Evolutionary conservation across 768 basidiomycete genomes (phyloP).

Genomic region (Lentinus brumalis): DNA sequence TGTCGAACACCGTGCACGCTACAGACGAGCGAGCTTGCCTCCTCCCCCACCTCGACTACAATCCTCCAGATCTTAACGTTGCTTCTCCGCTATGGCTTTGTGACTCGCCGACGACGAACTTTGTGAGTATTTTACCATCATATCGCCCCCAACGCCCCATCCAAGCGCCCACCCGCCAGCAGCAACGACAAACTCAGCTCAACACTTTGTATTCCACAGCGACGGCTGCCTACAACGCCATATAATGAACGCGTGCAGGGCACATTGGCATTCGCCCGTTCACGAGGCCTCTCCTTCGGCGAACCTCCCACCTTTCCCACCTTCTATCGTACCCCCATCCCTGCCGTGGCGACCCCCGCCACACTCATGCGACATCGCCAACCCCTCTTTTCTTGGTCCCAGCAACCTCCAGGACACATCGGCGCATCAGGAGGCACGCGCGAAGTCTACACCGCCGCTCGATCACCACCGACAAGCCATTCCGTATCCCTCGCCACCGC

Average conservation of each 20-base stretch:
- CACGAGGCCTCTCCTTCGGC: constrained; percentile 14
- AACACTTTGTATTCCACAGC: constrained; percentile 4
- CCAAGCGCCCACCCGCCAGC: background rate
- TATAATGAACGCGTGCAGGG: constrained; percentile 26
- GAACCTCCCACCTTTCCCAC: constrained; percentile 1
- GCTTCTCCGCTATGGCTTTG: constrained; percentile 20
- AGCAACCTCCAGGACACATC: background rate
- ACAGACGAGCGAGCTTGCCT: constrained; percentile 5
- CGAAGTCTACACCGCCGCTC: constrained; percentile 16
- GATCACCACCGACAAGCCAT: background rate
- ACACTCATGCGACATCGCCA: constrained; percentile 8
- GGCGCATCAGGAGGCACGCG: constrained; percentile 3
- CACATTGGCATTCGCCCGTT: constrained; percentile 5
- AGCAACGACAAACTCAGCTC: constrained; percentile 18
- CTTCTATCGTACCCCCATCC: constrained; percentile 4
- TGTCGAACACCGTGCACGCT: background rate
- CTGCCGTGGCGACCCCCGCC: constrained; percentile 15
- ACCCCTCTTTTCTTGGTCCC: background rate
- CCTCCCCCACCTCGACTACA: background rate
- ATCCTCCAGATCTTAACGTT: constrained; percentile 4
- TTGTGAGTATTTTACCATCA: constrained; percentile 10
- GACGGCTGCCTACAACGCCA: constrained; percentile 21
- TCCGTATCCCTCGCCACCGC: constrained; percentile 27
- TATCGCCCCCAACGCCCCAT: background rate
- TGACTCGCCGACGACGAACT: constrained; percentile 9